Evolutionary conservation across 352 stramenopile genomes (phyloP), one percentile per base, ranked within the genome.

Genomic region (Phytophthora idaei): DNA sequence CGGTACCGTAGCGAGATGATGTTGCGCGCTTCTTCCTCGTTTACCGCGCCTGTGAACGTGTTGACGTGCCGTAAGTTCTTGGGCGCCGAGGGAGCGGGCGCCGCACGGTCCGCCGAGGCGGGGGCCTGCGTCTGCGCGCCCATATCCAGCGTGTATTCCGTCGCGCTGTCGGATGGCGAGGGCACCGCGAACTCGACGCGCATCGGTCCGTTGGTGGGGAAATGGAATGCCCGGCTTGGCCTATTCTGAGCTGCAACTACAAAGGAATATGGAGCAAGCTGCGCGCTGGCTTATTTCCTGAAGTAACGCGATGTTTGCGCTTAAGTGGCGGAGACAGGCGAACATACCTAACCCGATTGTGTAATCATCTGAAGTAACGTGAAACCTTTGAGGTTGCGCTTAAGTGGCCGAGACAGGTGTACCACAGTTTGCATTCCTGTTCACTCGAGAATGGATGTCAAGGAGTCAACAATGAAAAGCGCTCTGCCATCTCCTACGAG

Each of bases 1-100:
- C 87, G 87, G 67, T 93, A 95, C 34, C 87, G 87, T 48, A 95
- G 74, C 47, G 87, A 95, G 47, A 95, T 93, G 56, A 92, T 95
- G 59, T 95, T 93, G 65, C 85, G 85, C 64, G 92, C 83, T 63
- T 95, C 87, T 31, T 93, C 84, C 37, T 93, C 84, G 15, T 80
- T 89, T 15, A 69, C 53, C 61, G 66, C 76, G 15, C 69, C 71
- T 12, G 82, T 90, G 71, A 94, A 92, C 65, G 84, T 90, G 66
- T 92, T 88, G 48, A 76, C 75, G 57, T 83, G 80, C 6, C 86
- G 82, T 58, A 92, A 59, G 42, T 58, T 76, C 48, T 85, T 85
- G 46, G 73, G 61, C 4, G 34, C 32, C 8, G 77, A 39, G 42
- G 56, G 27, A 56, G 66, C 32, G 28, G 57, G 44, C 56, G 37